Conservation (phyloP, 164 flowering plant species). For the Vitis rupestris region DNA sequence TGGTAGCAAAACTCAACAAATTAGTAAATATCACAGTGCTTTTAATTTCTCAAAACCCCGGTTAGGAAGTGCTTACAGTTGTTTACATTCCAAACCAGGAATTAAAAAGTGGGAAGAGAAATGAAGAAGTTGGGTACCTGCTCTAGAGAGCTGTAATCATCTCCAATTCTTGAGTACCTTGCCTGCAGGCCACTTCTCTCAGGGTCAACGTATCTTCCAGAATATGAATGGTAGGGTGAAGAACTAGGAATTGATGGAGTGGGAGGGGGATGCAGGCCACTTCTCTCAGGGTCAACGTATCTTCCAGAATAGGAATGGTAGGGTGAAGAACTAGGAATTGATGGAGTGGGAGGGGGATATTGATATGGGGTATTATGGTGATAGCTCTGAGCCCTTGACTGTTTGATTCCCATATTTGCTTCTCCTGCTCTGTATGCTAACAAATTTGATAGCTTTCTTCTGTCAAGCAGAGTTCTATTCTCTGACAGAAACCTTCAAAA, state of each 20-base stretch:
- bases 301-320: conserved; percentile 4
- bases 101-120: not conserved
- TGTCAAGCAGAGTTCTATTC: not conserved
- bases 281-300: not conserved
- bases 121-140: conserved; percentile 11
- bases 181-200: conserved; percentile 5
- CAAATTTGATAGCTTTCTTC: not conserved
- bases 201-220: conserved; percentile 1
- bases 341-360: conserved; percentile 1
- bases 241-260: conserved; percentile 6
- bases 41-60: too few species aligned
- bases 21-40: too few species aligned
- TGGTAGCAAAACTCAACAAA: not conserved
- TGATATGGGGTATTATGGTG: not conserved
- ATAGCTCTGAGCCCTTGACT: conserved; percentile 7
- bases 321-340: conserved; percentile 7
- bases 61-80: too few species aligned
- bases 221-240: conserved; percentile 8
- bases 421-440: not conserved
- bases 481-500: too few species aligned
- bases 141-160: conserved; percentile 18
- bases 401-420: conserved; percentile 13
- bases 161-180: conserved; percentile 12
- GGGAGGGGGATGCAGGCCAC: not conserved
- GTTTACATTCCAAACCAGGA: too few species aligned